Evolutionary conservation across 2,329 filamentous ascomycete species (phyloP).

Genomic region (Hysterium pulicare): DNA sequence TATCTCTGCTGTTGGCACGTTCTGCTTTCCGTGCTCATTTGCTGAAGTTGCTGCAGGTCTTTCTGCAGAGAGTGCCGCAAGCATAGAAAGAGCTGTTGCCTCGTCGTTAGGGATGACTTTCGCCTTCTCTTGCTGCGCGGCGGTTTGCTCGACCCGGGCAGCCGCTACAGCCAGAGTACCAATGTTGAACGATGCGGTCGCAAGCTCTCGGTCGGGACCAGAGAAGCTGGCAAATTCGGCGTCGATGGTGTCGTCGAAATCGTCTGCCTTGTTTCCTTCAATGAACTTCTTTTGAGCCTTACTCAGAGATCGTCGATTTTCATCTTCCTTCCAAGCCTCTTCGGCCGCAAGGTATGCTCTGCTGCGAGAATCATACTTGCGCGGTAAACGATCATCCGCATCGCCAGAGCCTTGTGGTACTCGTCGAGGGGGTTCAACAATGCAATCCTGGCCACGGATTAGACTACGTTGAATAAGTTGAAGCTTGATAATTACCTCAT

Average conservation of each 20-base stretch:
- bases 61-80: constrained; percentile 33
- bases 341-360: constrained; percentile 40
- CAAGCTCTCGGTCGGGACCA: constrained; percentile 39
- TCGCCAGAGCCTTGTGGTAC: constrained; percentile 10
- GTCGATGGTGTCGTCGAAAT: constrained; percentile 30
- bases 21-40: constrained; percentile 4
- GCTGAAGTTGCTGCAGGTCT: constrained; percentile 9
- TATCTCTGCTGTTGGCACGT: constrained; percentile 4
- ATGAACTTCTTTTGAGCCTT: constrained; percentile 22
- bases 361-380: constrained; percentile 40
- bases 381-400: constrained; percentile 25
- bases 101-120: constrained; percentile 40
- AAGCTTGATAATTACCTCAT: constrained; percentile 42
- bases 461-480: too few species aligned
- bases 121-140: constrained; percentile 11
- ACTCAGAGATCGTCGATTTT: constrained; percentile 21
- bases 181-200: constrained; percentile 37
- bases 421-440: constrained; percentile 30
- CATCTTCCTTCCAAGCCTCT: constrained; percentile 30
- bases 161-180: constrained; percentile 31
- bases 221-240: constrained; percentile 42
- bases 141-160: constrained; percentile 32
- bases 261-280: constrained; percentile 19
- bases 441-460: constrained; percentile 34
- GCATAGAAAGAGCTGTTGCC: constrained; percentile 38